These are phyloP conservation scores for Jaminaea rosea DNA, from an alignment of 1,284 basidiomycete species.

Conservation along the genomic window DNA sequence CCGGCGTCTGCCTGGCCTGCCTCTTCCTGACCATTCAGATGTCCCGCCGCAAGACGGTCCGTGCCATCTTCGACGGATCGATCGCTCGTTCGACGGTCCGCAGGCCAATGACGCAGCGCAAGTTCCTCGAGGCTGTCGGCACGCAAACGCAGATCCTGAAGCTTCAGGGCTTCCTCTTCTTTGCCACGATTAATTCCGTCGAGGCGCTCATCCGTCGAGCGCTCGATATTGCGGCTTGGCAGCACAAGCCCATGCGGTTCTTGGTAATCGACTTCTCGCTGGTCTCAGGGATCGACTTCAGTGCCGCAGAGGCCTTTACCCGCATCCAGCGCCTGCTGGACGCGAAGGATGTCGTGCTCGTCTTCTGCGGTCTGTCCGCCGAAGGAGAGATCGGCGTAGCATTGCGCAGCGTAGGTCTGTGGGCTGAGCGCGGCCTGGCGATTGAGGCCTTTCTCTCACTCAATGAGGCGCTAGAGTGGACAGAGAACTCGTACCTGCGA, in stretches of 20 bases:
- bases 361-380: constrained; percentile 68
- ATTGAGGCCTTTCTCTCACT: constrained; percentile 69
- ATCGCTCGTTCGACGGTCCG: constrained; percentile 71
- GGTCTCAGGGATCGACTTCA: constrained; percentile 86
- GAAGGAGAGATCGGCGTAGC: constrained; percentile 38
- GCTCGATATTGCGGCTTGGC: constrained; percentile 67
- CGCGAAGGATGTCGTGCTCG: constrained; percentile 68
- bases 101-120: constrained; percentile 74
- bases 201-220: constrained; percentile 66
- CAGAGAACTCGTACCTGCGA: constrained; percentile 47
- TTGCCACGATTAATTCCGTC: constrained; percentile 83
- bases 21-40: constrained; percentile 95
- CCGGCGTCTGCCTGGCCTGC: constrained; percentile 83
- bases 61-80: constrained; percentile 40
- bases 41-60: constrained; percentile 55
- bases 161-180: constrained; percentile 86
- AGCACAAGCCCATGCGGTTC: constrained; percentile 74
- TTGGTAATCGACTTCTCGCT: constrained; percentile 56
- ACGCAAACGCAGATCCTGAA: constrained; percentile 82
- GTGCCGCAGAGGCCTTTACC: constrained; percentile 87
- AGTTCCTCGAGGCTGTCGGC: constrained; percentile 81
- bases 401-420: constrained; percentile 57
- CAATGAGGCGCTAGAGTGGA: constrained; percentile 89
- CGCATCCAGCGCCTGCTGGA: constrained; percentile 74
- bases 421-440: constrained; percentile 50